Evolutionary conservation across 164 flowering plant species (phyloP).

Genomic region (Aristolochia californica): DNA sequence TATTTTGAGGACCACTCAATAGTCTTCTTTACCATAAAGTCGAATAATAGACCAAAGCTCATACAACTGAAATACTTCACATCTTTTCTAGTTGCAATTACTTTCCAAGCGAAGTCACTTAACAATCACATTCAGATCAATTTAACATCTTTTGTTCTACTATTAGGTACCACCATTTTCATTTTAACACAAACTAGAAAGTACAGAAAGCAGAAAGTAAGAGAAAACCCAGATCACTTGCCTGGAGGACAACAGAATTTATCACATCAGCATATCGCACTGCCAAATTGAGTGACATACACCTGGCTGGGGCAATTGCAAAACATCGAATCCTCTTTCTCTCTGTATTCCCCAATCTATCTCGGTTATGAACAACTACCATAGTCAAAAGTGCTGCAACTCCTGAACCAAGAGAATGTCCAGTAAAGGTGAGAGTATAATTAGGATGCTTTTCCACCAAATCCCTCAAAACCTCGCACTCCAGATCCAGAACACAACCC

Average conservation of each 20-base stretch:
- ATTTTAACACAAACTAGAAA: neutral
- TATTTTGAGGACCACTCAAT: too few species aligned
- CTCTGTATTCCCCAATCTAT: slow-evolving; percentile 44
- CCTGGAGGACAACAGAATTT: slow-evolving; percentile 71
- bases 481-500: slow-evolving; percentile 61
- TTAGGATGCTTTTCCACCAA: slow-evolving; percentile 48
- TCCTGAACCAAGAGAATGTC: slow-evolving; percentile 89
- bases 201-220: neutral
- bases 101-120: too few species aligned
- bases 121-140: too few species aligned
- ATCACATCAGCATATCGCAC: slow-evolving; percentile 75
- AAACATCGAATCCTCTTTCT: slow-evolving; percentile 56
- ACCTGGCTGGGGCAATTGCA: slow-evolving; percentile 61
- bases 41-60: too few species aligned
- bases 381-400: slow-evolving; percentile 49
- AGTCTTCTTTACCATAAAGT: too few species aligned
- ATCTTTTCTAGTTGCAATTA: too few species aligned
- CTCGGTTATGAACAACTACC: slow-evolving; percentile 41
- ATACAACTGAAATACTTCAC: too few species aligned
- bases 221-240: slow-evolving; percentile 9
- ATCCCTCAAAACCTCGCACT: slow-evolving; percentile 47
- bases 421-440: slow-evolving; percentile 76
- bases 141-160: too few species aligned
- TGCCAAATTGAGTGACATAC: slow-evolving; percentile 60
- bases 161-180: too few species aligned